Percentiles rank a stretch among this genome's conserved stretches.
Conservation (phyloP, 768 basidiomycete genomes). For the Tephrocybe rancida region DNA sequence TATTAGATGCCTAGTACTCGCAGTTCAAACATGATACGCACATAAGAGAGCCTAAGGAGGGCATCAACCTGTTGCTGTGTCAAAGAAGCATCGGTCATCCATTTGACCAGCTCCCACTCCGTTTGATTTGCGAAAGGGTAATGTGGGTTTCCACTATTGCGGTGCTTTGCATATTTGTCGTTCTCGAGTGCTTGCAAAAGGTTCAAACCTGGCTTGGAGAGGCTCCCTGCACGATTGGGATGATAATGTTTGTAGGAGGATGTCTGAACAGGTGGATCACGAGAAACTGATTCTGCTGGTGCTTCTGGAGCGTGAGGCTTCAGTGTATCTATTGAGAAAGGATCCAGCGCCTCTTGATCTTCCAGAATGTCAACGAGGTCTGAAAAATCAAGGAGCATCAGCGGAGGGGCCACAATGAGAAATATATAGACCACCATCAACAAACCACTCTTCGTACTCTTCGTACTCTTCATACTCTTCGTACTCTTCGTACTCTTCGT, state of each 20-base stretch:
- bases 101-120: neutral
- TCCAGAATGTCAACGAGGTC: neutral
- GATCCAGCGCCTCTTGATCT: neutral
- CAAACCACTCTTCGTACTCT: neutral
- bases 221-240: neutral
- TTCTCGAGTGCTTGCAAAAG: neutral
- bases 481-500: too few relatives aligned
- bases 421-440: neutral
- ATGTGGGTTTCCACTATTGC: neutral
- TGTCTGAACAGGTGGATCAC: neutral
- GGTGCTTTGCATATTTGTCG: neutral
- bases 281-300: neutral
- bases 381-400: neutral
- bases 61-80: too few relatives aligned
- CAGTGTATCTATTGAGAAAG: neutral
- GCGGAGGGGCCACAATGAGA: neutral
- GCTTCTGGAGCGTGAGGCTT: neutral
- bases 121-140: neutral
- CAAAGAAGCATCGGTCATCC: neutral
- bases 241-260: neutral
- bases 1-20: neutral
- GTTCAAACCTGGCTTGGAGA: neutral
- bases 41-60: neutral
- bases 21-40: neutral
- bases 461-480: too few relatives aligned